phyloP scores from a whole-genome alignment of 352 stramenopile species.

The Elongisporangium anandrum region DNA sequence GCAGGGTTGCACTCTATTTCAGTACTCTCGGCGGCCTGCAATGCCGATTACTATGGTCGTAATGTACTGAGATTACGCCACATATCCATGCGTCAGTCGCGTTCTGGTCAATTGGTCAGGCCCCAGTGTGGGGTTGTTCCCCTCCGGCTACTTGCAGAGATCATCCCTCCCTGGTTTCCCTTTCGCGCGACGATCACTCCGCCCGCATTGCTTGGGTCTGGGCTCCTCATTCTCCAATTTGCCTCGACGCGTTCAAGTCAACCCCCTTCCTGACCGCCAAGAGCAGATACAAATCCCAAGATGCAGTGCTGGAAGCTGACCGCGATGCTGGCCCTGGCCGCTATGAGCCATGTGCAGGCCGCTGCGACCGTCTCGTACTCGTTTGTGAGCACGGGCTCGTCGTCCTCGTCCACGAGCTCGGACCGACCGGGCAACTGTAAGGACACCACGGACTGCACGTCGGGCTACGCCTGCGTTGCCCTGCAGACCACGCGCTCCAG shows the following conservation, averaged over 20 bases:
- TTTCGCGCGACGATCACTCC: neutral
- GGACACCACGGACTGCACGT: constrained; percentile 46
- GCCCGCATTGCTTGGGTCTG: neutral
- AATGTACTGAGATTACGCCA: neutral
- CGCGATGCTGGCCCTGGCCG: constrained; percentile 24
- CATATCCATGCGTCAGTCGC: neutral
- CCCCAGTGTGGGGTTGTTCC: neutral
- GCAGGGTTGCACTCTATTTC: neutral
- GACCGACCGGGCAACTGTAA: constrained; percentile 50
- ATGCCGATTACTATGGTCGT: neutral
- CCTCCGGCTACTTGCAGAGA: neutral
- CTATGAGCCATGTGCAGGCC: constrained; percentile 19
- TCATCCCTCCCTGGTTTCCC: neutral
- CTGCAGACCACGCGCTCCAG: constrained; percentile 60
- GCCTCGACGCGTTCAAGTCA: constrained; percentile 6
- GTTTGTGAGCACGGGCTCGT: constrained; percentile 7
- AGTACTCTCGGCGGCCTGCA: neutral
- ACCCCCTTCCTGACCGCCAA: neutral
- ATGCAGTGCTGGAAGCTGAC: constrained; percentile 42
- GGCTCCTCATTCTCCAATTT: constrained; percentile 12
- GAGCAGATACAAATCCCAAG: constrained; percentile 2
- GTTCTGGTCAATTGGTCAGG: neutral
- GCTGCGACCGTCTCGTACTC: constrained; percentile 3
- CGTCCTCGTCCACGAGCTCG: neutral
- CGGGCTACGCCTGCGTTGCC: constrained; percentile 61